These are phyloP conservation scores for Diaporthe batatas DNA, from an alignment of 2,329 filamentous ascomycete genomes.

Conservation along the genomic window DNA sequence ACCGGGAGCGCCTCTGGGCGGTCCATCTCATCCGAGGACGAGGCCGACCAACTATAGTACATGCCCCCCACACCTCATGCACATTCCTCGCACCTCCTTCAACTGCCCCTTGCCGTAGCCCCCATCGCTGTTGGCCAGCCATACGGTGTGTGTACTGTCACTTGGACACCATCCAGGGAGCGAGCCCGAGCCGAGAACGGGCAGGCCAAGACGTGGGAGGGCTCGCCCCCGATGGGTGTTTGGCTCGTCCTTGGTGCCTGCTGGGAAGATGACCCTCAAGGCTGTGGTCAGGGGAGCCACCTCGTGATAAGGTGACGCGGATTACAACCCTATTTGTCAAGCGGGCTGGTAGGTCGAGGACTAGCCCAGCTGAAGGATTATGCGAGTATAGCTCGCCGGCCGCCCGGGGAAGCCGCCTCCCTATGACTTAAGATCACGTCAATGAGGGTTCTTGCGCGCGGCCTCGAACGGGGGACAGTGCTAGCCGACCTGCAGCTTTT, in stretches of 20 bases:
- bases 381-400: conserved; percentile 15
- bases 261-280: conserved; percentile 29
- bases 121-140: background rate
- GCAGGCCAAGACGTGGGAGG: conserved; percentile 25
- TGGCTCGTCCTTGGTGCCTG: background rate
- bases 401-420: conserved; percentile 16
- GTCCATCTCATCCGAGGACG: conserved; percentile 3
- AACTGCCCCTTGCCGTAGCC: conserved; percentile 15
- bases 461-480: background rate
- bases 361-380: conserved; percentile 36
- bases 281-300: conserved; percentile 27
- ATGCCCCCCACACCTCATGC: conserved; percentile 30
- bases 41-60: conserved; percentile 24
- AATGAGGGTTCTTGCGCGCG: background rate
- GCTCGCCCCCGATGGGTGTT: conserved; percentile 25
- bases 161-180: background rate
- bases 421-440: conserved; percentile 27
- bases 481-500: conserved; percentile 18
- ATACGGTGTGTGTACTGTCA: conserved; percentile 31
- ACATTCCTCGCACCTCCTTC: conserved; percentile 25
- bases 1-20: conserved; percentile 7
- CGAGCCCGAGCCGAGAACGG: conserved; percentile 24
- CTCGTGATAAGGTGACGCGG: conserved; percentile 33
- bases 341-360: conserved; percentile 19
- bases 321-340: conserved; percentile 34